A percentile compares a stretch with the other conserved stretches of the same genome.
phyloP scores from a whole-genome alignment of 306 rosid species.

The Acacia acuminata region DNA sequence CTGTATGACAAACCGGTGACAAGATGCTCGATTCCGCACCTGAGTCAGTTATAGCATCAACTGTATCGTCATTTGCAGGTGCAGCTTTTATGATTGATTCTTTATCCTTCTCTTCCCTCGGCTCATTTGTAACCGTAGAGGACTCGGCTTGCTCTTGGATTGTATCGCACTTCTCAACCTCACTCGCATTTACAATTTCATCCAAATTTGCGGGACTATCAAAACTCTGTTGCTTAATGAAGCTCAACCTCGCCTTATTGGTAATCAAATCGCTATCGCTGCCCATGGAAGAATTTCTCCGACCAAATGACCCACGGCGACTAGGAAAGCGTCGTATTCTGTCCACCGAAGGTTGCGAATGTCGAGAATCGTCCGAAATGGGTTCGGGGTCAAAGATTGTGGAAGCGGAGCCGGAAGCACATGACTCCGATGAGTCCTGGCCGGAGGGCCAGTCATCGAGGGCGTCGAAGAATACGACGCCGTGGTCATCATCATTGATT shows the following conservation, averaged over 20 bases:
- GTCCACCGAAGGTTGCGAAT: constrained; percentile 7
- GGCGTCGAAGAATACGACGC: constrained; percentile 57
- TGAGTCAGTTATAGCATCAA: constrained; percentile 41
- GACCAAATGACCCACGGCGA: constrained; percentile 20
- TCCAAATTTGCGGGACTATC: constrained; percentile 22
- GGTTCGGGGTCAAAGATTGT: constrained; percentile 15
- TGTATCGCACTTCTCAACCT: constrained; percentile 30
- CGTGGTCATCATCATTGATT: constrained; percentile 40
- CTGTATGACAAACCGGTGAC: constrained; percentile 17
- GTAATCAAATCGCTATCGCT: constrained; percentile 21
- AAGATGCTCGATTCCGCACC: constrained; percentile 32
- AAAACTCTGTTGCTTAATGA: constrained; percentile 10
- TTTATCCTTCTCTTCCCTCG: constrained; percentile 37
- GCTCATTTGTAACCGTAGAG: constrained; percentile 25
- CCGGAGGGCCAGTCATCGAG: constrained; percentile 39
- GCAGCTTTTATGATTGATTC: constrained; percentile 66
- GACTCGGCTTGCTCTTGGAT: constrained; percentile 14
- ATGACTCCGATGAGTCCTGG: constrained; percentile 38
- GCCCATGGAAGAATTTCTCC: constrained; percentile 28
- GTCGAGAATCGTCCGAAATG: not conserved
- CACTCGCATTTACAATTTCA: constrained; percentile 31
- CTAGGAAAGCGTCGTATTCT: constrained; percentile 51
- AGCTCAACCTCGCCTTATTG: constrained; percentile 12
- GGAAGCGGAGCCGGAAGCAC: constrained; percentile 34
- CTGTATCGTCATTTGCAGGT: constrained; percentile 27